These are phyloP conservation scores for Lichtheimia corymbifera DNA, from an alignment of 371 early-diverging fungal genomes.

Conservation along the genomic window DNA sequence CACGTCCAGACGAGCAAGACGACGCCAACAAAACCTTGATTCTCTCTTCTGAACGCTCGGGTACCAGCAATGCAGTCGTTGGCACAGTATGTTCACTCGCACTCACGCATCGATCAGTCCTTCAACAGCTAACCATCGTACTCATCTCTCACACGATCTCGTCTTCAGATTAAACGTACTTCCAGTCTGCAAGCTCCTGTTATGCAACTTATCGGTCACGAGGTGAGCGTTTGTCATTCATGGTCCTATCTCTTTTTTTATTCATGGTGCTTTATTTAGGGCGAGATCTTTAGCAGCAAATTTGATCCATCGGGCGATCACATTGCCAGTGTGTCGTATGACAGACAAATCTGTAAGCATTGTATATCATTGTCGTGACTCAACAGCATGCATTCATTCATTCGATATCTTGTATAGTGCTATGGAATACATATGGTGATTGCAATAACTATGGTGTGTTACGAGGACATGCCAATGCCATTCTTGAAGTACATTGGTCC, in stretches of 20 bases:
- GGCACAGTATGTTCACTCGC: slow-evolving; percentile 49
- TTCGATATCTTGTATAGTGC: slow-evolving; percentile 44
- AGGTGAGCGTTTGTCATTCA: slow-evolving; percentile 31
- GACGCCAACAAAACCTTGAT: slow-evolving; percentile 46
- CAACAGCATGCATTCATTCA: not conserved
- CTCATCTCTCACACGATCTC: not conserved
- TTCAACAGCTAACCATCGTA: too few species aligned
- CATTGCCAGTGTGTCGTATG: slow-evolving; percentile 84
- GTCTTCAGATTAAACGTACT: slow-evolving; percentile 71
- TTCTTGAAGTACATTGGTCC: slow-evolving; percentile 92
- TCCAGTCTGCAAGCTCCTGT: slow-evolving; percentile 88
- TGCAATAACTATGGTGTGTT: slow-evolving; percentile 85
- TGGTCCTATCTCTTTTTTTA: not conserved
- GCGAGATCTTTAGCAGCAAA: slow-evolving; percentile 81
- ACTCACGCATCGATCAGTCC: not conserved
- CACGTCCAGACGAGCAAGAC: slow-evolving; percentile 33
- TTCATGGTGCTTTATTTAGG: slow-evolving; percentile 43
- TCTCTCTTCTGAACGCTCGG: slow-evolving; percentile 50
- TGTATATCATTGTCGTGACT: too few species aligned
- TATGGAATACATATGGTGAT: slow-evolving; percentile 94
- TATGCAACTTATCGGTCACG: slow-evolving; percentile 84
- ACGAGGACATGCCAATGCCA: slow-evolving; percentile 83
- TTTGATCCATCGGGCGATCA: slow-evolving; percentile 87
- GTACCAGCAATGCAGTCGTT: slow-evolving; percentile 59
- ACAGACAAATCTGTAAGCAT: slow-evolving; percentile 77